Conservation (phyloP, 352 stramenopile genomes). For the Pythium plurisporium region DNA sequence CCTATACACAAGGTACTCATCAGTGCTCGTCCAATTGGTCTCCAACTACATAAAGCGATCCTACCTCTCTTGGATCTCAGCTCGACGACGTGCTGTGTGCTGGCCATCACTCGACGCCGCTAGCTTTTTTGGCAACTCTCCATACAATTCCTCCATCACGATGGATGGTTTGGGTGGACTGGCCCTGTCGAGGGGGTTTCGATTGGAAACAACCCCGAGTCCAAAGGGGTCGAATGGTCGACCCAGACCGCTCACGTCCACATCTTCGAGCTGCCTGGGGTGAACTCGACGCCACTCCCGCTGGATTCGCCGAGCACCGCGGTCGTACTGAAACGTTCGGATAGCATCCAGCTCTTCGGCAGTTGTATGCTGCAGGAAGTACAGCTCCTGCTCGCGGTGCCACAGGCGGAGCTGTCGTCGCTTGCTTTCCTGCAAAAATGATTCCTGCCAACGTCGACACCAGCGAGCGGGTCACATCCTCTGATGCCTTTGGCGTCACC, state of each 20-base stretch:
- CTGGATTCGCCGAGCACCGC: constrained; percentile 40
- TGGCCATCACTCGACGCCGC: neutral
- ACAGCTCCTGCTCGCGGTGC: constrained; percentile 59
- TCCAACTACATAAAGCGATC: too few species aligned
- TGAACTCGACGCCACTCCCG: constrained; percentile 30
- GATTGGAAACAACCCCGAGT: neutral
- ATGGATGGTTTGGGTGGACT: neutral
- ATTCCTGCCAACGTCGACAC: constrained; percentile 22
- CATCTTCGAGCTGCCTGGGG: constrained; percentile 13
- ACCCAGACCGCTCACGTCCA: constrained; percentile 9
- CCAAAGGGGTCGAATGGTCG: constrained; percentile 18
- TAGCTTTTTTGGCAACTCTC: neutral
- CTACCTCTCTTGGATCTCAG: constrained; percentile 16
- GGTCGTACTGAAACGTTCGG: constrained; percentile 37
- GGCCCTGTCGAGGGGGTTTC: neutral
- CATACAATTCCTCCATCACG: constrained; percentile 1
- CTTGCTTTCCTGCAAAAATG: constrained; percentile 37
- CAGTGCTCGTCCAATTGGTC: too few species aligned
- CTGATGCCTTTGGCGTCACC: neutral
- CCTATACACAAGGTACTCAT: neutral
- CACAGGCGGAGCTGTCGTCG: constrained; percentile 47
- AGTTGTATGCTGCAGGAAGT: constrained; percentile 60
- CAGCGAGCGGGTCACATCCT: neutral
- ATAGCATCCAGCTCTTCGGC: constrained; percentile 41
- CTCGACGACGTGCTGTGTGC: constrained; percentile 1